Evolutionary conservation across 345 rosid species (phyloP).

Genomic region (Salix dunnii): DNA sequence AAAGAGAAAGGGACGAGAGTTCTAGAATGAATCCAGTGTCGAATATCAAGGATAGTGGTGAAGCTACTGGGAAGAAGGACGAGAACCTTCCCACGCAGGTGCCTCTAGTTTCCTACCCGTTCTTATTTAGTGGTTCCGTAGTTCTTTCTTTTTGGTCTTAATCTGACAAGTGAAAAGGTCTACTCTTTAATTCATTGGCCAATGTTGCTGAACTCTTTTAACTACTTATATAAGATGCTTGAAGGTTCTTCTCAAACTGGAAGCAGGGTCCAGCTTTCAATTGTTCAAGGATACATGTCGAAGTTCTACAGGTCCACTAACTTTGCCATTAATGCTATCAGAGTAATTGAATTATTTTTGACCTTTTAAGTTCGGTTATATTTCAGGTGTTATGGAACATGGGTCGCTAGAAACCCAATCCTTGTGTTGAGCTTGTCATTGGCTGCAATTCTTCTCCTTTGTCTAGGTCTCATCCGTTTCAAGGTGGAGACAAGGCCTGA

Average conservation of each 20-base stretch:
- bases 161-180: neutral
- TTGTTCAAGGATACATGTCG: slow-evolving; percentile 86
- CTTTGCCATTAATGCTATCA: slow-evolving; percentile 13
- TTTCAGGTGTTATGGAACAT: slow-evolving; percentile 80
- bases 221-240: slow-evolving; percentile 44
- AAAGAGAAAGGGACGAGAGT: slow-evolving; percentile 47
- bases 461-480: slow-evolving; percentile 79
- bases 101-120: slow-evolving; percentile 7
- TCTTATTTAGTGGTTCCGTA: neutral
- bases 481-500: slow-evolving; percentile 97
- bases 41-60: slow-evolving; percentile 34
- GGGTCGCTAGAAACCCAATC: slow-evolving; percentile 88
- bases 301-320: slow-evolving; percentile 67
- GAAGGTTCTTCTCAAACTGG: slow-evolving; percentile 66
- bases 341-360: slow-evolving; percentile 11
- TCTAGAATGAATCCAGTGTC: slow-evolving; percentile 51
- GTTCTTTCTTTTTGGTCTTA: neutral
- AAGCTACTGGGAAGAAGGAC: slow-evolving; percentile 45
- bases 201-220: slow-evolving; percentile 4
- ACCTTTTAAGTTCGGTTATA: slow-evolving; percentile 15
- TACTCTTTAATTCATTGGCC: neutral
- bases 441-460: slow-evolving; percentile 67
- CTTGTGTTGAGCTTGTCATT: slow-evolving; percentile 63
- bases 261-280: slow-evolving; percentile 61
- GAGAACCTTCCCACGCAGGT: slow-evolving; percentile 71